Conservation (phyloP, 495 filamentous ascomycete species). For the Daldinia caldariorum region DNA sequence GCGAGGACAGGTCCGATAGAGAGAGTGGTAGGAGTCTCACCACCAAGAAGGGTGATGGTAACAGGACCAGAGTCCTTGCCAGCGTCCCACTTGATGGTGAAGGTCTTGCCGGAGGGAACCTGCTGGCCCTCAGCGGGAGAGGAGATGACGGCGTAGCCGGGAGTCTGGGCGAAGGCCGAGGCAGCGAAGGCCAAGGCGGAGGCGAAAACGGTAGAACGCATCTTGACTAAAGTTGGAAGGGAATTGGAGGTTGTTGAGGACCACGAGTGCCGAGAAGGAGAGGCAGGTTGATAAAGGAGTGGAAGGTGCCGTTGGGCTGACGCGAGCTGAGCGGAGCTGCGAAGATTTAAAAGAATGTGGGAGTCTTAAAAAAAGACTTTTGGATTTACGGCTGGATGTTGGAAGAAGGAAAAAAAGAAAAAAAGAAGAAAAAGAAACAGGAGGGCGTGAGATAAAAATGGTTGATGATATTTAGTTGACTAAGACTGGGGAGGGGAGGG, state of each 20-base stretch:
- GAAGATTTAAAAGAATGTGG: constrained; percentile 42
- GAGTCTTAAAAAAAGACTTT: constrained; percentile 38
- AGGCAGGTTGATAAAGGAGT: constrained; percentile 38
- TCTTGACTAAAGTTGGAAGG: constrained; percentile 47
- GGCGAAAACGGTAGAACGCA: constrained; percentile 55
- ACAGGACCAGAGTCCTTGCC: constrained; percentile 41
- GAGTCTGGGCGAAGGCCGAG: constrained; percentile 54
- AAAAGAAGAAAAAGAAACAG: constrained; percentile 12
- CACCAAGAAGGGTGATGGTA: constrained; percentile 56
- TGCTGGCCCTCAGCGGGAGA: constrained; percentile 49
- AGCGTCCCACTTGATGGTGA: constrained; percentile 46
- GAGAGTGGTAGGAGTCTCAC: constrained; percentile 45
- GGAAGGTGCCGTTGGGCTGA: constrained; percentile 34
- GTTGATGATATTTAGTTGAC: constrained; percentile 34
- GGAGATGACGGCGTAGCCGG: constrained; percentile 54
- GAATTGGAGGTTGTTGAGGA: constrained; percentile 27
- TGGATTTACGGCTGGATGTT: constrained; percentile 29
- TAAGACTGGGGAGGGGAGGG: too few species aligned
- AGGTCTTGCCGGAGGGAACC: constrained; percentile 54
- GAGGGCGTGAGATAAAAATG: constrained; percentile 17
- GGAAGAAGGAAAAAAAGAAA: constrained; percentile 26
- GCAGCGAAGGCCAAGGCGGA: constrained; percentile 56
- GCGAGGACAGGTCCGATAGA: constrained; percentile 46
- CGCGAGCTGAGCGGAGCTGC: constrained; percentile 32
- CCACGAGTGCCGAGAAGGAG: constrained; percentile 21